Base-by-base conservation (phyloP, 2,329 filamentous ascomycete genomes). In the Microsporum audouinii region DNA sequence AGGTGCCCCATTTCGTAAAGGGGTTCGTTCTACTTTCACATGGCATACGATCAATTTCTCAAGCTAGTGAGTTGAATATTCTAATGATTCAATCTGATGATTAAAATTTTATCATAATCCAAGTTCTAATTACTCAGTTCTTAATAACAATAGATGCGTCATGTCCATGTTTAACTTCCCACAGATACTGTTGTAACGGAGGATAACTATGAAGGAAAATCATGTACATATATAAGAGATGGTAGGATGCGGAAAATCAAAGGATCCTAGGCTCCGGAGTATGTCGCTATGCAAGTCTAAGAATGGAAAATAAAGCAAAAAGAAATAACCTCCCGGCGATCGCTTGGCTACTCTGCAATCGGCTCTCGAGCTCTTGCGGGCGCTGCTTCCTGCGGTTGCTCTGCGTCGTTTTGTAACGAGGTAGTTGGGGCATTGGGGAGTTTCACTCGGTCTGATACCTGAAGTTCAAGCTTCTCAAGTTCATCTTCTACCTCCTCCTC, bases 401-500 rank as follows among this genome's bases (percentile, higher is more conserved):
- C 23, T 27, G 36, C 39, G 27, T 70, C 67, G 60, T 68, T 69
- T 27, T 69, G 69, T 5, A 72, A 65, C 36, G 68, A 65, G 3
- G 70, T 66, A n/a, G 66, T 69, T 12, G 77, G 76, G n/a, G 66
- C 71, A 65, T 72, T 69, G 8, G 77, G 76, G 29, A 78, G 65
- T 17, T 69, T 66, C 39, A 67, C 64, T 4, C 72, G 66, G 5
- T 71, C 72, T 29, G 68, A 65, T 34, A 84, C 72, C 69, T 91
- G 85, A 45, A 79, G 79, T 73, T 91, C 88, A 65, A 99, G 80
- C 0, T 86, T 87, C 60, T 88, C 89, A 59, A 99, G 79, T 76
- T 99, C 94, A 70, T 96, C 91, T 72, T 99, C 94, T 38, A 99
- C 94, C 70, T 96, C 94, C 70, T 97, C 92, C 74, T 99, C 94